These are phyloP conservation scores for Knoxdaviesia capensis DNA, from an alignment of 2,329 filamentous ascomycete genomes.

Conservation along the genomic window DNA sequence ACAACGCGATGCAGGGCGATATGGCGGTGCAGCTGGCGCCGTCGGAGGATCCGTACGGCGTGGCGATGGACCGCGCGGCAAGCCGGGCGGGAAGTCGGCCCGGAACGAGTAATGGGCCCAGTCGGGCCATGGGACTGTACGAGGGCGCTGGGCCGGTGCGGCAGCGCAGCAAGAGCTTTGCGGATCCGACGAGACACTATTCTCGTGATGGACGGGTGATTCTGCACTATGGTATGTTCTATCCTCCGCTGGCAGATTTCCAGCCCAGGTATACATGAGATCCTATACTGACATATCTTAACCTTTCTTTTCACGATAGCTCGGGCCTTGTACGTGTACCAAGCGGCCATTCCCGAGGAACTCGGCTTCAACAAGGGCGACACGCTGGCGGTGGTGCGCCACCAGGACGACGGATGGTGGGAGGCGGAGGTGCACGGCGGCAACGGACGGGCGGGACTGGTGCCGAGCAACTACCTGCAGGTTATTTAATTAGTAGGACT, in stretches of 20 bases:
- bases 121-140: constrained; percentile 34
- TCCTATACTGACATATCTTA: constrained; percentile 1
- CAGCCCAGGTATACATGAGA: no score
- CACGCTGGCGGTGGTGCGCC: constrained; percentile 64
- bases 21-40: constrained; percentile 51
- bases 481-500: constrained; percentile 8
- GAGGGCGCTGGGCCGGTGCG: constrained; percentile 26
- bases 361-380: constrained; percentile 85
- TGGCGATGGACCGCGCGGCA: constrained; percentile 25
- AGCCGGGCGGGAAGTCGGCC: constrained; percentile 21
- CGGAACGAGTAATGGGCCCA: constrained; percentile 21
- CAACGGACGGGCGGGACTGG: constrained; percentile 36
- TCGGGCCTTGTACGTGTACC: constrained; percentile 83
- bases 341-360: constrained; percentile 88
- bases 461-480: constrained; percentile 49
- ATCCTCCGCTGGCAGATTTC: background rate
- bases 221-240: constrained; percentile 72
- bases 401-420: constrained; percentile 99
- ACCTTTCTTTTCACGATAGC: constrained; percentile 28
- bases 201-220: constrained; percentile 75
- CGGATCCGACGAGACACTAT: constrained; percentile 62
- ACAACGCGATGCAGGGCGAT: constrained; percentile 15
- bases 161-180: constrained; percentile 64
- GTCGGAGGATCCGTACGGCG: constrained; percentile 37
- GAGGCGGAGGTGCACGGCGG: constrained; percentile 77